Evolutionary conservation across 2,329 filamentous ascomycete species (phyloP), one percentile per base, ranked within the genome.

Genomic region (Alternaria longipes): DNA sequence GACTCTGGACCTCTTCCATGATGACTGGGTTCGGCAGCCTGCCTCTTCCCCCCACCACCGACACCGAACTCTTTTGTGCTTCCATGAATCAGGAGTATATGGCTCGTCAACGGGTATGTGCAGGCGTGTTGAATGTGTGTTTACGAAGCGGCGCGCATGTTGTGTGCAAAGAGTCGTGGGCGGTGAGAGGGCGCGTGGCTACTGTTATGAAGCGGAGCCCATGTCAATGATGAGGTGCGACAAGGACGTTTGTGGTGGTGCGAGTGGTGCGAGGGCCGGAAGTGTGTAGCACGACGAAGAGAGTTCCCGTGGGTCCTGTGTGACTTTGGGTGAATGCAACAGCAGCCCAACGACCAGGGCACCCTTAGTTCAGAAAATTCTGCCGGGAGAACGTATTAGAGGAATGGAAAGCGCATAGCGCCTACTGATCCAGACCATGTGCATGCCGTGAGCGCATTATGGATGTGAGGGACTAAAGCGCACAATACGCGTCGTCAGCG

Each of bases 21-120:
- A 62, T 65, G 50, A 68, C 52, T 61, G 67, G 40, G 22, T 64
- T 64, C 40, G 66, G 51, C 36, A 74, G 60, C 56, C 63, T 67
- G 53, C 65, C 66, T 63, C 67, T 69, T 70, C 70, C 72, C 66
- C 69, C 73, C 70, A 74, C 72, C 72, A 71, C 73, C 65, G 68
- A 61, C 54, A 71, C 70, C 50, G 74, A 60, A 60, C 69, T 69
- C 65, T 74, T 63, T 56, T 72, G 63, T 54, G 74, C 58, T 61
- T 77, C 75, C 76, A 78, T 78, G 36, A 36, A 61, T 56, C 50
- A 60, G 30, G 46, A 45, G 38, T 50, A 32, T 51, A 22, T 60
- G 34, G 32, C 52, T 56, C 32, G 52, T 60, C 30, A 40, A 44
- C 34, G 47, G 41, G 51, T 60, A 41, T 61, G 55, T 54, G 41